Base-by-base conservation (phyloP, 23 red algal genomes). In the Gracilaria gracilis region DNA sequence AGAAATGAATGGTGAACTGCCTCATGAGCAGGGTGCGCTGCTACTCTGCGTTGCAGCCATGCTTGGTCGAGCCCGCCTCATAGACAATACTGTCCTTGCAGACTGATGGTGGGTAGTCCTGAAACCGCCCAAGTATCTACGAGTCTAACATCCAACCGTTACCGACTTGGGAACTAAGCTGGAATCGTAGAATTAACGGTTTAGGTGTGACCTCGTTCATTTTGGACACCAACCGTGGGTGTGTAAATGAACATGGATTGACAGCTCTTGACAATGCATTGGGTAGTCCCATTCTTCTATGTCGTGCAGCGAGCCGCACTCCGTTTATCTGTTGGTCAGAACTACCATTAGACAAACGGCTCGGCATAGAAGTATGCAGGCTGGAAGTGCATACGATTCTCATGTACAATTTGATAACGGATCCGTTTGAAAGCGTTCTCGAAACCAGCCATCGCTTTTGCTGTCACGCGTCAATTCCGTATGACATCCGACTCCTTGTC, bases 61-160 rank as follows among this genome's bases (percentile, higher is more conserved):
- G 57, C 34, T 98, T 19, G 96, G 96, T 29, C 54, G 55, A 11
- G 91, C 96, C 0, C 85, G 96, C 23, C 88, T 98, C 12, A 98
- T 98, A 80, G 96, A 98, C 78, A 98, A 98, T 58, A 79, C 96
- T 67, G 79, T 85, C 4, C 65, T 98, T n/a, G 59, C 38, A 16
- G 48, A 87, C 12, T 82, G 23, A 37, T 50, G 9, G 9, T 15
- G 51, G 51, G 17, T 15, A 55, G 9, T 17, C 17, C 51, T 55
- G 17, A 1, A 9, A 6, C 51, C 8, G 51, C 51, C 51, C 51
- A 8, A 48, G 12, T 48, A 8, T 48, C 44, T 48, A 12, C 44
- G 44, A 48, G 44, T 48, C 12, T n/a, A n/a, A n/a, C n/a, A n/a
- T n/a, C n/a, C n/a, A n/a, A n/a, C n/a, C n/a, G n/a, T n/a, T n/a